phyloP scores from a whole-genome alignment of 2,329 filamentous ascomycete genomes.

The Tolypocladium paradoxum region DNA sequence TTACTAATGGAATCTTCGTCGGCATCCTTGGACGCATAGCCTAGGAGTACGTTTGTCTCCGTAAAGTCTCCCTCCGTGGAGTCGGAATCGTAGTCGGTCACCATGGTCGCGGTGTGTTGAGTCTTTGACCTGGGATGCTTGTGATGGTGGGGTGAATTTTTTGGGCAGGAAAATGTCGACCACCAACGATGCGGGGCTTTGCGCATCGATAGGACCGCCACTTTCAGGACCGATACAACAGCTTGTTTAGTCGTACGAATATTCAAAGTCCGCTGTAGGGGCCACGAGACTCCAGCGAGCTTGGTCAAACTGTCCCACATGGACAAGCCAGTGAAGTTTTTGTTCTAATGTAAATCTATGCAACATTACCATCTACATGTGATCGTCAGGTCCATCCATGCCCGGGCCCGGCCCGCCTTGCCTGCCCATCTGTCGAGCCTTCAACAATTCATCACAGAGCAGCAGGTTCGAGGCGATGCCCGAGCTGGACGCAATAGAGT shows the following conservation, averaged over 20 bases:
- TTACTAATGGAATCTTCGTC: slow-evolving; percentile 79
- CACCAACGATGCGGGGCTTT: slow-evolving; percentile 18
- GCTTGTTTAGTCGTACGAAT: background rate
- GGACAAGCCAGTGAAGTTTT: slow-evolving; percentile 9
- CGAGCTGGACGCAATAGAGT: slow-evolving; percentile 85
- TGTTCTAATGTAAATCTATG: slow-evolving; percentile 26
- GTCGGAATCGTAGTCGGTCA: slow-evolving; percentile 80
- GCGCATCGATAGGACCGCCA: slow-evolving; percentile 14
- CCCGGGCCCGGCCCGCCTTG: slow-evolving; percentile 51
- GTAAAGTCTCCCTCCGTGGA: slow-evolving; percentile 62
- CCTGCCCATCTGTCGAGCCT: slow-evolving; percentile 88
- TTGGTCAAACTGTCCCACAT: no score
- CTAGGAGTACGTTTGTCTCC: slow-evolving; percentile 80
- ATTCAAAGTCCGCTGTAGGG: no score
- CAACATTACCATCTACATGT: slow-evolving; percentile 30
- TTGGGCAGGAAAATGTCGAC: background rate
- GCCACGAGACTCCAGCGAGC: background rate
- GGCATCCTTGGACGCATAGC: slow-evolving; percentile 72
- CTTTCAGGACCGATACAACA: slow-evolving; percentile 8
- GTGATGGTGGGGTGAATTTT: slow-evolving; percentile 22
- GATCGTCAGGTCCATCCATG: slow-evolving; percentile 50
- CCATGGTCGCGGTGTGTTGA: background rate
- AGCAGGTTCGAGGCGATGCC: slow-evolving; percentile 93
- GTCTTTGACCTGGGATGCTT: background rate
- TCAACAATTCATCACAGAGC: slow-evolving; percentile 92